Conservation (phyloP, 2,329 filamentous ascomycete genomes). For the Exserohilum turcica region DNA sequence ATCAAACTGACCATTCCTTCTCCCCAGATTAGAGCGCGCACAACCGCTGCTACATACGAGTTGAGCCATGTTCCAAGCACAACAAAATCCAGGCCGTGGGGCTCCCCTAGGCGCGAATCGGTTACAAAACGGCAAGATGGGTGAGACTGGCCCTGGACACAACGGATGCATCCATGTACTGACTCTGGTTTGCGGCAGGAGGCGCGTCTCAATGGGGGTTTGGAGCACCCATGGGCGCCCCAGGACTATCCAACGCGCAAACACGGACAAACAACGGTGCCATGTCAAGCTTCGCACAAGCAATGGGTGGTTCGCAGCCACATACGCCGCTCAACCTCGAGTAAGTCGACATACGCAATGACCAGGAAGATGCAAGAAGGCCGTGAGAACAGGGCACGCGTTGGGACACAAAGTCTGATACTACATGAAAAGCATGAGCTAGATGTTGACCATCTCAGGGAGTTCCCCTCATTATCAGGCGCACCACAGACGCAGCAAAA, state of each 20-base stretch:
- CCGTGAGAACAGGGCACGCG: background rate
- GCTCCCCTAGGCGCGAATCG: conserved; percentile 55
- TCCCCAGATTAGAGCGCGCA: conserved; percentile 55
- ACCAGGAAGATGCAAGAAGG: conserved; percentile 5
- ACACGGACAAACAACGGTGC: conserved; percentile 56
- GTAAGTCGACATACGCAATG: conserved; percentile 51
- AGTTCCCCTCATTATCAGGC: conserved; percentile 66
- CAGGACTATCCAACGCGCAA: conserved; percentile 57
- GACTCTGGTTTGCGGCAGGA: conserved; percentile 46
- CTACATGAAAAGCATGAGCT: conserved; percentile 23
- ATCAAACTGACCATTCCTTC: conserved; percentile 17
- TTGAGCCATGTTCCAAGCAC: conserved; percentile 56
- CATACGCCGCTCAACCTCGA: conserved; percentile 61
- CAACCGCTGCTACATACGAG: conserved; percentile 60
- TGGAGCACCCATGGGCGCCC: conserved; percentile 59
- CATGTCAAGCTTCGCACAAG: conserved; percentile 62
- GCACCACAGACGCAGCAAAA: conserved; percentile 61
- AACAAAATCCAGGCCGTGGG: conserved; percentile 57
- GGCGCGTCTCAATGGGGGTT: conserved; percentile 64
- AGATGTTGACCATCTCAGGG: conserved; percentile 51
- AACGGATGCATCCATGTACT: conserved; percentile 18
- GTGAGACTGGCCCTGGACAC: conserved; percentile 40
- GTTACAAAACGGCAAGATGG: conserved; percentile 61
- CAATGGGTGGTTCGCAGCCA: conserved; percentile 59
- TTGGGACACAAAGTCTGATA: background rate